phyloP scores from a whole-genome alignment of 176 grass and related monocot genomes.

The Oryza brachyantha region DNA sequence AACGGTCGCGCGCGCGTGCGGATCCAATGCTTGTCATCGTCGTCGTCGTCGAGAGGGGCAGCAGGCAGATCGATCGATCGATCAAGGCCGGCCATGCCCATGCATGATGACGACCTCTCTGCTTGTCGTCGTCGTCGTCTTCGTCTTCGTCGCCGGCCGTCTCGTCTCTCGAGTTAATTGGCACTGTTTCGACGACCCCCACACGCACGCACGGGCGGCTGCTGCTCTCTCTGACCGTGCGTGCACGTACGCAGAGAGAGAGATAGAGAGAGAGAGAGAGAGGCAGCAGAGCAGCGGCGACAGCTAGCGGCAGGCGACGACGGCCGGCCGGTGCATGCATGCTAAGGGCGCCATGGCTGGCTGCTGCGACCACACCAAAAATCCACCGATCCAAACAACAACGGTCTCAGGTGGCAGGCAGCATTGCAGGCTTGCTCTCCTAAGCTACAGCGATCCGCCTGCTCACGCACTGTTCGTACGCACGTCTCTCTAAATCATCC shows the following conservation, averaged over 20 bases:
- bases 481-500: no score
- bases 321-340: not conserved
- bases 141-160: not conserved
- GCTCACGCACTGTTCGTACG: constrained; percentile 16
- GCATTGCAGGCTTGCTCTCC: constrained; percentile 37
- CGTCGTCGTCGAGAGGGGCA: no score
- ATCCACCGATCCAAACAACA: constrained; percentile 25
- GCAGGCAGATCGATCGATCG: no score
- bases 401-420: constrained; percentile 51
- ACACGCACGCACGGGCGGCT: not conserved
- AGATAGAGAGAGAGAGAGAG: no score
- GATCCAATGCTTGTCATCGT: not conserved
- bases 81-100: no score
- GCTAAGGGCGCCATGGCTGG: no score
- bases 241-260: constrained; percentile 1
- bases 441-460: constrained; percentile 44
- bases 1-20: not conserved
- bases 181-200: constrained; percentile 25
- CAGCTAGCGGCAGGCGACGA: not conserved
- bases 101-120: no score
- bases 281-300: no score
- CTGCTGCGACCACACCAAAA: constrained; percentile 1
- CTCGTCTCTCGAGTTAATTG: not conserved
- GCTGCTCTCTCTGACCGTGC: not conserved
- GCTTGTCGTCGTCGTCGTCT: not conserved